Conservation (phyloP, 2,329 filamentous ascomycete genomes). For the Paecilomyces formosus region DNA sequence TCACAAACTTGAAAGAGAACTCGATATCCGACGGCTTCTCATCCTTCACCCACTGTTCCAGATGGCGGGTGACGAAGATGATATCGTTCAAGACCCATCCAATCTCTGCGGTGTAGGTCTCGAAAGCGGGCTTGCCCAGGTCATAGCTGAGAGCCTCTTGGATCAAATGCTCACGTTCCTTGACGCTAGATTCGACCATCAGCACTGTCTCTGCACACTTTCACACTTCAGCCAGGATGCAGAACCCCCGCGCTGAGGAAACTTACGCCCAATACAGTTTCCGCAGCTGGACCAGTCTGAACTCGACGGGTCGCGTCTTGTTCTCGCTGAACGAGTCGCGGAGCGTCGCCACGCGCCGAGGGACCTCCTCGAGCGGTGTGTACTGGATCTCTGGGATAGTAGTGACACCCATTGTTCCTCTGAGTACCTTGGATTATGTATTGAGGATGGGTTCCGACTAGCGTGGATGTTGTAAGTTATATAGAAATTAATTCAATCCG, state of each 20-base stretch:
- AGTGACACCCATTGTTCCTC: constrained; percentile 20
- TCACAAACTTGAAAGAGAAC: constrained; percentile 60
- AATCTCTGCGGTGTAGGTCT: constrained; percentile 67
- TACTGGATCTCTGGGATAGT: constrained; percentile 44
- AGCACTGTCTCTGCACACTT: neutral
- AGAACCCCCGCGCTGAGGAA: neutral
- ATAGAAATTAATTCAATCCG: neutral
- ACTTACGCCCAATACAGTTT: constrained; percentile 84
- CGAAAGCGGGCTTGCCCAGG: constrained; percentile 68
- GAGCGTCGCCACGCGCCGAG: constrained; percentile 51
- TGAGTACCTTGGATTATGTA: neutral
- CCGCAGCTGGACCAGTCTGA: constrained; percentile 75
- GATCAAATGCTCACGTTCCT: constrained; percentile 68
- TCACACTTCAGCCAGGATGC: neutral
- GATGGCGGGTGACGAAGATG: constrained; percentile 66
- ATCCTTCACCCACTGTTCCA: constrained; percentile 77
- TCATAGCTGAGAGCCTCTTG: constrained; percentile 70
- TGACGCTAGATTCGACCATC: constrained; percentile 41
- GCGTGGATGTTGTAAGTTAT: neutral
- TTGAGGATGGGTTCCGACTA: neutral
- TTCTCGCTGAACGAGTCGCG: constrained; percentile 67
- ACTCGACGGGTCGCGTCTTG: constrained; percentile 75
- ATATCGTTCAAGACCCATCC: constrained; percentile 76
- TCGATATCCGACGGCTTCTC: constrained; percentile 66
- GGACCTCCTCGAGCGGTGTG: constrained; percentile 62